Evolutionary conservation across 768 basidiomycete genomes (phyloP).

Genomic region (Boletus sp.): DNA sequence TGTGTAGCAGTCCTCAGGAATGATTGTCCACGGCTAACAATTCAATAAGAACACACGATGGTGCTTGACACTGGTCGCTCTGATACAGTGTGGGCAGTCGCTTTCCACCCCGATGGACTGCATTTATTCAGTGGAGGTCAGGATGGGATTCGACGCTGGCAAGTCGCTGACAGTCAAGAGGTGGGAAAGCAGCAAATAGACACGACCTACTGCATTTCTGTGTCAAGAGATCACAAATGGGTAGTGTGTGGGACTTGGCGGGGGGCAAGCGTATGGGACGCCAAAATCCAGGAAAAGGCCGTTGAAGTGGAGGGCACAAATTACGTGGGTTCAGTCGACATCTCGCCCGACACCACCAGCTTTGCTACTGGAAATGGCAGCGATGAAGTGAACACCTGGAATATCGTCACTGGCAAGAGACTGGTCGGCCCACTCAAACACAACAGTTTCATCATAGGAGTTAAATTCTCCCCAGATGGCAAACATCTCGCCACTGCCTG

Average conservation of each 20-base stretch:
- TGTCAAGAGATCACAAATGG: not conserved
- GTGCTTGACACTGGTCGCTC: not conserved
- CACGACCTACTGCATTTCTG: not conserved
- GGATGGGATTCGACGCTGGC: not conserved
- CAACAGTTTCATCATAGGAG: not conserved
- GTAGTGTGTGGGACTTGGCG: not conserved
- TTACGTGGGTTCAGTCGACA: not conserved
- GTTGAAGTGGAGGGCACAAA: not conserved
- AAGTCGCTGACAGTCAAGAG: not conserved
- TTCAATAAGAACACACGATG: not conserved
- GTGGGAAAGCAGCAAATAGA: not conserved
- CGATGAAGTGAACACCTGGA: not conserved
- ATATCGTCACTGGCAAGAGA: not conserved
- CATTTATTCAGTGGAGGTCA: not conserved
- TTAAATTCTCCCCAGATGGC: not conserved
- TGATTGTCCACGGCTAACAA: not conserved
- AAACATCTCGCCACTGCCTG: not conserved
- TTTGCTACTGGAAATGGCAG: not conserved
- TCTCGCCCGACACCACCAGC: not conserved
- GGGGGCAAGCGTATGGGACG: not conserved
- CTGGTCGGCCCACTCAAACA: not conserved
- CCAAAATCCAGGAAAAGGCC: not conserved
- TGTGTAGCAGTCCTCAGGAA: not conserved
- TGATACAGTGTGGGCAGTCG: not conserved
- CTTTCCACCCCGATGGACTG: not conserved